Evolutionary conservation across 169 alveolate species (phyloP).

Genomic region (Plasmodium coatneyi): DNA sequence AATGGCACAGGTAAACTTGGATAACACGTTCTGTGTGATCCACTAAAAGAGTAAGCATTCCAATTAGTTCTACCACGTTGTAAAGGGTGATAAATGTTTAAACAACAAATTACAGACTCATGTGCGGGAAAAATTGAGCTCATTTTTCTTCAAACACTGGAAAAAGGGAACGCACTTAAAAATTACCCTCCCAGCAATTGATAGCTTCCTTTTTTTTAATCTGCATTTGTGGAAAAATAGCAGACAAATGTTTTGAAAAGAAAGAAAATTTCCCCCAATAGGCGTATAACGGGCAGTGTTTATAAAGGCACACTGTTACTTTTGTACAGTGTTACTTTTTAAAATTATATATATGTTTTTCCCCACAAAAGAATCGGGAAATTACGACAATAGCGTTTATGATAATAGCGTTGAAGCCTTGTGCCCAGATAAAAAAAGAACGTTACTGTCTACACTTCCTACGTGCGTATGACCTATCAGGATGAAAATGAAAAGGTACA

Average conservation of each 20-base stretch:
- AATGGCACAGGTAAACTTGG: background rate
- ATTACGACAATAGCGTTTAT: background rate
- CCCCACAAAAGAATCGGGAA: background rate
- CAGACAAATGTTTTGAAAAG: background rate
- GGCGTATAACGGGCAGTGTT: background rate
- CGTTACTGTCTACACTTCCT: background rate
- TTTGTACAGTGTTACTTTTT: background rate
- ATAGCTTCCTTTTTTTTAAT: background rate
- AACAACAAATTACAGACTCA: background rate
- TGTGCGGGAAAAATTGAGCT: background rate
- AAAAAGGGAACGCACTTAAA: background rate
- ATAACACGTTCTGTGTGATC: slow-evolving; percentile 2
- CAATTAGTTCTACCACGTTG: background rate
- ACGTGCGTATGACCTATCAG: background rate
- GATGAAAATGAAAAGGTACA: background rate
- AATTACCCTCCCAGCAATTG: background rate
- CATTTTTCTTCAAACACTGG: background rate
- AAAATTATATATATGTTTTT: background rate
- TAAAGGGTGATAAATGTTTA: background rate
- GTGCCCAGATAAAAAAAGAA: background rate
- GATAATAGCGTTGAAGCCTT: background rate
- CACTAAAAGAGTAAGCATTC: background rate
- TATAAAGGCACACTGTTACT: background rate
- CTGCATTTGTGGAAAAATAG: background rate
- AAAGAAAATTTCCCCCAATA: background rate